Base-by-base conservation (phyloP, 139 green algal genomes). In the Tetraselmis chui region DNA sequence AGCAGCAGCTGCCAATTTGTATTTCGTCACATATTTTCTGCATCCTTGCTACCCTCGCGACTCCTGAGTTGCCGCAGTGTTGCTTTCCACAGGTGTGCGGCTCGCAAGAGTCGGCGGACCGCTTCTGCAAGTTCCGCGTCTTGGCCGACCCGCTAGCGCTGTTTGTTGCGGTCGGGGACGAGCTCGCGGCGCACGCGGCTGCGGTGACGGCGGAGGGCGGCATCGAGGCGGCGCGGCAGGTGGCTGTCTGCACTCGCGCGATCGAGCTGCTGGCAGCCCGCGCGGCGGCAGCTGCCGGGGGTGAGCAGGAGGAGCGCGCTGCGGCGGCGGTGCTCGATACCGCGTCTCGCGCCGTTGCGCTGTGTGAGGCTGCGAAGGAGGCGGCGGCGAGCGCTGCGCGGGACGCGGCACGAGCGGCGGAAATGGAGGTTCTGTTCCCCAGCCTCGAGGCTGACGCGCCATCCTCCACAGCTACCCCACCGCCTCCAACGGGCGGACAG, bases 81-180 rank as follows among this genome's bases (percentile, higher is more conserved):
- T n/a, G n/a, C n/a, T n/a, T n/a, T n/a, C n/a, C n/a, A n/a, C n/a
- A n/a, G n/a, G n/a, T n/a, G n/a, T n/a, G n/a, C n/a, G n/a, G n/a
- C n/a, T n/a, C n/a, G n/a, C n/a, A n/a, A n/a, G 80, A 89, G 28
- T 79, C 78, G 2, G 31, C 58, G 29, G 91, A 93, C 80, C n/a
- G 76, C 1, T 96, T 93, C 83, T 87, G 89, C 81, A 97, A 97
- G 87, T 97, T 94, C 85, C 91, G 89, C 0, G 78, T 78, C 2
- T 76, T 90, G n/a, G 45, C 11, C 0, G 86, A 92, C 23, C 85
- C 91, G 0, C 76, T 76, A 1, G 83, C 86, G 22, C 83, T 95
- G 67, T 94, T 86, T 90, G 75, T 83, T 23, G 76, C 28, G 0
- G 89, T 90, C 25, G 91, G 90, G 1, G 45, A 77, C 76, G 83